Evolutionary conservation across 2,329 filamentous ascomycete genomes (phyloP).

Genomic region (Trichoderma koningiopsis): DNA sequence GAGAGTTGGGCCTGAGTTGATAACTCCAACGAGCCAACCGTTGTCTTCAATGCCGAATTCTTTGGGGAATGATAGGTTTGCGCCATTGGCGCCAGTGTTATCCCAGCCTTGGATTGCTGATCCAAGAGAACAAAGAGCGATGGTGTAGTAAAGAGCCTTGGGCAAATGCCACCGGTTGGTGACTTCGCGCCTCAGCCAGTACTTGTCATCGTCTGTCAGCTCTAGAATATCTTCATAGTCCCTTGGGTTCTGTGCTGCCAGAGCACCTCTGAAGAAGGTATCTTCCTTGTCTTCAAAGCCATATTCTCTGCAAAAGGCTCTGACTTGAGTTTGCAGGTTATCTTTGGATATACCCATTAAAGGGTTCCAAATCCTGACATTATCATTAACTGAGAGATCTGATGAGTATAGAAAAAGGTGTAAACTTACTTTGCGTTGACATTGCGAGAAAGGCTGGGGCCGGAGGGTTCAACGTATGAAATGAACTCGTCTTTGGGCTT

Average conservation of each 20-base stretch:
- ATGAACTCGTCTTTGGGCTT: slow-evolving; percentile 32
- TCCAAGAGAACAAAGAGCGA: slow-evolving; percentile 37
- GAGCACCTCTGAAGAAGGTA: slow-evolving; percentile 35
- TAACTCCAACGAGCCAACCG: slow-evolving; percentile 59
- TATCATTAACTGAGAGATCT: not conserved
- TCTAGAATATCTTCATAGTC: slow-evolving; percentile 31
- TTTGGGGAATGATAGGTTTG: slow-evolving; percentile 43
- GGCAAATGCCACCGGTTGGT: slow-evolving; percentile 38
- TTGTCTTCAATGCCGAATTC: slow-evolving; percentile 40
- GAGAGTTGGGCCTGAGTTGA: slow-evolving; percentile 48
- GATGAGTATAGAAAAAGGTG: too few species aligned
- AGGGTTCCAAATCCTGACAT: slow-evolving; percentile 34
- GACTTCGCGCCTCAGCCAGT: slow-evolving; percentile 31
- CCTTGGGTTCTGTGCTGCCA: slow-evolving; percentile 34
- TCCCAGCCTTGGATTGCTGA: slow-evolving; percentile 48
- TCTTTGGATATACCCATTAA: slow-evolving; percentile 32
- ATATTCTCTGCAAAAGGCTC: slow-evolving; percentile 34
- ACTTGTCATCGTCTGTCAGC: slow-evolving; percentile 33
- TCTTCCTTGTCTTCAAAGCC: slow-evolving; percentile 34
- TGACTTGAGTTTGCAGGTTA: slow-evolving; percentile 31
- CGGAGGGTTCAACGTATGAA: slow-evolving; percentile 29
- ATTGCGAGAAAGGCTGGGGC: slow-evolving; percentile 35
- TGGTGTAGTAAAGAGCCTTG: slow-evolving; percentile 33
- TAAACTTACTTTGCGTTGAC: slow-evolving; percentile 36
- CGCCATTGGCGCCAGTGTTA: slow-evolving; percentile 45